phyloP scores from a whole-genome alignment of 163 green algal genomes.

The Chlamydomonas reinhardtii region DNA sequence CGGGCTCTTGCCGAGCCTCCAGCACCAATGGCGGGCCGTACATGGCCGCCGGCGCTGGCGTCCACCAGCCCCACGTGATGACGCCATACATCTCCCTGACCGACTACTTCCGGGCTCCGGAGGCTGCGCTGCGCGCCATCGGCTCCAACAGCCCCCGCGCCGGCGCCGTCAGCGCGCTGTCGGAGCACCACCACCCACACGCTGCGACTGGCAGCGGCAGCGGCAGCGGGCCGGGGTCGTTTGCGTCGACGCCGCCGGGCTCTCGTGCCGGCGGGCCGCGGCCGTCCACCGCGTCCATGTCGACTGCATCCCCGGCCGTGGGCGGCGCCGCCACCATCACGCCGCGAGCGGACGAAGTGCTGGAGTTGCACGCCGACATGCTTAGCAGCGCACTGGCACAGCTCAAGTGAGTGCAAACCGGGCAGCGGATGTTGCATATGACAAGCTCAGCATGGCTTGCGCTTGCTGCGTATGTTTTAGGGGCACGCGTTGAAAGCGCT shows the following conservation, averaged over 20 bases:
- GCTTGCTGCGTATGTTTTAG: no score
- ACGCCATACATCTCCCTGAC: background rate
- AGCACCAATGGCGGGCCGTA: no score
- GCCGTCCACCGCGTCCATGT: background rate
- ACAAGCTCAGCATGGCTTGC: no score
- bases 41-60: no score
- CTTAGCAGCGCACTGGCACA: constrained; percentile 9
- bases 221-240: no score
- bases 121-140: background rate
- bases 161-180: background rate
- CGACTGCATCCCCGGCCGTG: background rate
- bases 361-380: constrained; percentile 28
- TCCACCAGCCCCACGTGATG: background rate
- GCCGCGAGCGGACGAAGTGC: background rate
- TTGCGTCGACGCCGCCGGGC: no score
- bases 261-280: background rate
- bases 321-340: background rate
- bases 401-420: constrained; percentile 3
- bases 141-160: background rate
- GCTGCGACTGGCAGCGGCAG: no score
- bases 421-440: no score
- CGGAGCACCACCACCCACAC: background rate
- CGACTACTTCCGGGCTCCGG: background rate
- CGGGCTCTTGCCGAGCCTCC: no score
- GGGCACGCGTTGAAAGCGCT: no score